Evolutionary conservation across 2,329 filamentous ascomycete species (phyloP).

Genomic region (Colletotrichum magnum): DNA sequence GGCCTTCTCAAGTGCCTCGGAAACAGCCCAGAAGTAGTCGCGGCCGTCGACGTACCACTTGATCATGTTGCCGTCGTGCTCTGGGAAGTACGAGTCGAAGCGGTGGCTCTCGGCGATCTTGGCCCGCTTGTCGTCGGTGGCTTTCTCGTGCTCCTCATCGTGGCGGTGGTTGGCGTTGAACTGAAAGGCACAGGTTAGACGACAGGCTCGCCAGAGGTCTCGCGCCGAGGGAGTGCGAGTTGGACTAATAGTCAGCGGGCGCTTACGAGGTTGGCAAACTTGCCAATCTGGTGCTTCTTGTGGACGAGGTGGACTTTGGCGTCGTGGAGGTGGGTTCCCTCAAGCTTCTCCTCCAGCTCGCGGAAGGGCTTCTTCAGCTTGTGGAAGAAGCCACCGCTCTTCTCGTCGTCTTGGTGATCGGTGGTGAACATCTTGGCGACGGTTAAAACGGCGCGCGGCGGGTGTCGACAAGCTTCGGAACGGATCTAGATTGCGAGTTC

Average conservation of each 20-base stretch:
- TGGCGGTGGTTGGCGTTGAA: constrained; percentile 93
- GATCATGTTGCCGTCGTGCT: constrained; percentile 85
- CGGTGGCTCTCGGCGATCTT: constrained; percentile 81
- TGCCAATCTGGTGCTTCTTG: constrained; percentile 76
- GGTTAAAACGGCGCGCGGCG: not conserved
- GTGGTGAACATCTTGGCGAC: constrained; percentile 35
- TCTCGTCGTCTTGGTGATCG: constrained; percentile 42
- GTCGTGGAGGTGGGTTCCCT: constrained; percentile 68
- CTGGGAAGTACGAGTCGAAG: constrained; percentile 92
- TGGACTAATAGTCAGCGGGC: not conserved
- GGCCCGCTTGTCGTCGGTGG: constrained; percentile 84
- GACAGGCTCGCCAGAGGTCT: not conserved
- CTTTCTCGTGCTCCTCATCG: constrained; percentile 91
- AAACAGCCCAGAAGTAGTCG: constrained; percentile 96
- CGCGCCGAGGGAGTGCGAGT: constrained; percentile 14
- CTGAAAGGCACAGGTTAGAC: constrained; percentile 49
- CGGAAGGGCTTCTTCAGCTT: constrained; percentile 65
- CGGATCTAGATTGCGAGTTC: constrained; percentile 20
- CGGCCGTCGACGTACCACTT: constrained; percentile 99
- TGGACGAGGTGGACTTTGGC: constrained; percentile 70
- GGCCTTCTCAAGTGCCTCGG: constrained; percentile 88
- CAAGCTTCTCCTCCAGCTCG: constrained; percentile 66
- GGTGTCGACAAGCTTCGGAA: constrained; percentile 13
- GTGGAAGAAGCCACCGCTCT: constrained; percentile 55
- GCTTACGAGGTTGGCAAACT: constrained; percentile 72